These are phyloP conservation scores for Dothidotthia symphoricarpi DNA, from an alignment of 2,329 filamentous ascomycete genomes.

Conservation along the genomic window DNA sequence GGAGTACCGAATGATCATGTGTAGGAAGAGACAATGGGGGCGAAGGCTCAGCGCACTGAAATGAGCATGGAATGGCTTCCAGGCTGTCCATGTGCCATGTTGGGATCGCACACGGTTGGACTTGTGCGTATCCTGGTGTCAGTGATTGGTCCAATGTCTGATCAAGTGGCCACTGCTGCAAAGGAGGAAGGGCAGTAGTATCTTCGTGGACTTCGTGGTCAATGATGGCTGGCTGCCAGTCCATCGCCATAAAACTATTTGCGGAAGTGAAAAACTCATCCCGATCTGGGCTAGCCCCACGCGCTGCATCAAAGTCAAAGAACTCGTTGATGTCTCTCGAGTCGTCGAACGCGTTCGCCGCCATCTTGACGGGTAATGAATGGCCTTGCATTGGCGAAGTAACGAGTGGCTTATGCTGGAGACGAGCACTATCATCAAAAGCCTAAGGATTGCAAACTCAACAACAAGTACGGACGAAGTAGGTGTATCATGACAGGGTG, in stretches of 20 bases:
- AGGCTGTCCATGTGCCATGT: background rate
- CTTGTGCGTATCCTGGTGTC: too few species aligned
- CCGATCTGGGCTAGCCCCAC: constrained; percentile 1
- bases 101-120: background rate
- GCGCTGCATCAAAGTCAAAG: constrained; percentile 29
- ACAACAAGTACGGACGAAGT: background rate
- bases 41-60: too few species aligned
- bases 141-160: background rate
- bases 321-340: constrained; percentile 28
- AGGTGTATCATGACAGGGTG: constrained; percentile 2
- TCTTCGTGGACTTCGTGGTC: background rate
- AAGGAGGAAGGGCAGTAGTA: too few species aligned
- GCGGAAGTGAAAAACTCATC: background rate
- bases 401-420: background rate
- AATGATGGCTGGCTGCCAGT: constrained; percentile 22
- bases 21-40: background rate
- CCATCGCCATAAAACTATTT: constrained; percentile 21
- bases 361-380: background rate
- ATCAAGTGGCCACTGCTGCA: background rate
- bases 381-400: background rate
- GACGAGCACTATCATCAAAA: too few species aligned
- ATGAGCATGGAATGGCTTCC: background rate
- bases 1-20: background rate
- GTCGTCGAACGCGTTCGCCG: constrained; percentile 14
- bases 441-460: background rate